These are phyloP conservation scores for Claviceps lovelessii DNA, from an alignment of 2,329 filamentous ascomycete genomes.

Conservation along the genomic window DNA sequence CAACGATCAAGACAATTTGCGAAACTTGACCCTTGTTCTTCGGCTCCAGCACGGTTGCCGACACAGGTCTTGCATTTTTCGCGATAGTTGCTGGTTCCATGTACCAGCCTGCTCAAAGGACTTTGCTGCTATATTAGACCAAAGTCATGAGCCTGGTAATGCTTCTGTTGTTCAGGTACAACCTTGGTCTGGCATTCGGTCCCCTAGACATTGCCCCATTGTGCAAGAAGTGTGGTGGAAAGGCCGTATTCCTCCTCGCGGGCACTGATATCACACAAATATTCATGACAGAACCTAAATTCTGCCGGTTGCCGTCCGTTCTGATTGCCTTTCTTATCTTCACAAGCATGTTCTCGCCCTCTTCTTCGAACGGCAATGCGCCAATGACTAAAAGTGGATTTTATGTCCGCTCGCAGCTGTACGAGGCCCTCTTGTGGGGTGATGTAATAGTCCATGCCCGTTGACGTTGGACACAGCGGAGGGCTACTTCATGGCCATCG, in stretches of 20 bases:
- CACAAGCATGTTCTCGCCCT: constrained; percentile 42
- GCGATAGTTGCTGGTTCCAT: constrained; percentile 13
- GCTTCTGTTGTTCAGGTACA: constrained; percentile 15
- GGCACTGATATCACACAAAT: constrained; percentile 53
- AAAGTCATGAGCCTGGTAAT: constrained; percentile 9
- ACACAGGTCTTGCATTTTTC: constrained; percentile 48
- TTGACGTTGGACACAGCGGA: neutral
- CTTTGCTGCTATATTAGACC: constrained; percentile 10
- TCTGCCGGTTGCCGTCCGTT: constrained; percentile 55
- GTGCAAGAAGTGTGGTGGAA: constrained; percentile 16
- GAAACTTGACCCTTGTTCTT: constrained; percentile 12
- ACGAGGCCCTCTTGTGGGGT: constrained; percentile 9
- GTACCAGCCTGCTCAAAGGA: constrained; percentile 16
- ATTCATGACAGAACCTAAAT: constrained; percentile 54
- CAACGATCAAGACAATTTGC: too few species aligned
- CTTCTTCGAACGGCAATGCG: constrained; percentile 46
- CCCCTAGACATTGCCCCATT: neutral
- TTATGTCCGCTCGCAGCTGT: constrained; percentile 14
- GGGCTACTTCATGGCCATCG: neutral
- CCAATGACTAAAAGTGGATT: constrained; percentile 48
- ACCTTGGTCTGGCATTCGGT: constrained; percentile 14
- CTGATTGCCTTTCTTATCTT: constrained; percentile 61
- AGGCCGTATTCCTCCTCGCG: constrained; percentile 22
- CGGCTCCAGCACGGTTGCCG: too few species aligned
- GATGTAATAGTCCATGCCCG: neutral